Evolutionary conservation across 2,329 filamentous ascomycete species (phyloP).

Genomic region (Arthrobotrys sphaeroides): DNA sequence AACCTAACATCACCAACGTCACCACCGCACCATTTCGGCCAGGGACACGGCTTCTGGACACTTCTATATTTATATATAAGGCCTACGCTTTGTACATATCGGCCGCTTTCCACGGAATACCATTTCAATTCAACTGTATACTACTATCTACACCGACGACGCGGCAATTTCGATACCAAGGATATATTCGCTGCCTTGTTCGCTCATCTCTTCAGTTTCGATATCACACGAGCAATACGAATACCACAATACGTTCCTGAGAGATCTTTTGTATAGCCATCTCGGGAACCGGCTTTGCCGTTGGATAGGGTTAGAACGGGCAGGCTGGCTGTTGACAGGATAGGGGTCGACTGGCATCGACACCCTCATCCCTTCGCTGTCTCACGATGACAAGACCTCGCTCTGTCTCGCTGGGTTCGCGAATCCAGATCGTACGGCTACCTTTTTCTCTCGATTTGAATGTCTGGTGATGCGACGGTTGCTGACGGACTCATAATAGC

Average conservation of each 20-base stretch:
- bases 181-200: neutral
- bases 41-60: neutral
- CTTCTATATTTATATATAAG: neutral
- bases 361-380: slow-evolving; percentile 42
- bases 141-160: neutral
- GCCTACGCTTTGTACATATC: neutral
- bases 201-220: neutral
- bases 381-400: slow-evolving; percentile 42
- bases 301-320: neutral
- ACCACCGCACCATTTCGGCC: neutral
- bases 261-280: neutral
- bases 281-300: neutral
- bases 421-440: slow-evolving; percentile 23
- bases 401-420: slow-evolving; percentile 26
- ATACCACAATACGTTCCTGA: neutral
- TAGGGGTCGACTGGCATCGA: slow-evolving; percentile 52
- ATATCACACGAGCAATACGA: neutral
- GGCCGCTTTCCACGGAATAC: neutral
- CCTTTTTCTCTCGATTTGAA: neutral
- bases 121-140: neutral
- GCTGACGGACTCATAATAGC: slow-evolving; percentile 19
- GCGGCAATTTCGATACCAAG: neutral
- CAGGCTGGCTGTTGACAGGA: slow-evolving; percentile 38
- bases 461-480: neutral
- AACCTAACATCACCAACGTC: neutral